These are phyloP conservation scores for Sapria himalayana DNA, from an alignment of 345 rosid species.

Conservation along the genomic window DNA sequence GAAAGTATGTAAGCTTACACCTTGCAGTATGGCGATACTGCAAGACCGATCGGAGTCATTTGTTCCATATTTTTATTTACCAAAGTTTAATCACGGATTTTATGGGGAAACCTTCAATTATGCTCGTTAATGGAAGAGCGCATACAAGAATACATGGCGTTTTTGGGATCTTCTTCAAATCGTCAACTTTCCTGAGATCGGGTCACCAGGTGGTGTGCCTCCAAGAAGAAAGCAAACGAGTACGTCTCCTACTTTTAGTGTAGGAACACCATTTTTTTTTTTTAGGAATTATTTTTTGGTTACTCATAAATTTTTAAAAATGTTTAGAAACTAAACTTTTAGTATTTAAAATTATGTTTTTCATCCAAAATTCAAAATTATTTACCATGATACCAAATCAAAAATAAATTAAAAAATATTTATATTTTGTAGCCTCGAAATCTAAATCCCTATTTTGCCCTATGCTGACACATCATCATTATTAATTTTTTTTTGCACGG, in stretches of 20 bases:
- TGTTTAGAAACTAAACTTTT: no score
- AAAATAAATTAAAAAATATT: conserved; percentile 3
- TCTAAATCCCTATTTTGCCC: not conserved
- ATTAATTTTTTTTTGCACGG: no score
- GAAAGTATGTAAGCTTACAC: conserved; percentile 35
- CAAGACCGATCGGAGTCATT: conserved; percentile 68
- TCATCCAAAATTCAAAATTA: no score
- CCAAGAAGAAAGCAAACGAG: conserved; percentile 78
- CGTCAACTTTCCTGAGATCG: conserved; percentile 67
- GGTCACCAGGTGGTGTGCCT: conserved; percentile 42
- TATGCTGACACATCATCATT: no score
- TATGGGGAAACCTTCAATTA: conserved; percentile 87
- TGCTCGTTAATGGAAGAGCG: conserved; percentile 62
- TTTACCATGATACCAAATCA: conserved; percentile 6
- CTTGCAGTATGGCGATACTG: conserved; percentile 55
- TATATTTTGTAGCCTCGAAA: no score
- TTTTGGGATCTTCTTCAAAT: conserved; percentile 70
- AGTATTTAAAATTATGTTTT: no score
- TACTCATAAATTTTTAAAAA: no score
- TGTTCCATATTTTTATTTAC: conserved; percentile 78
- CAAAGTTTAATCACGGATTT: conserved; percentile 81
- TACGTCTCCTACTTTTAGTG: conserved; percentile 11
- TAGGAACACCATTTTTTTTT: conserved; percentile 1
- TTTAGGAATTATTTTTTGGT: no score
- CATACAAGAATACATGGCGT: conserved; percentile 90